Percentiles rank a stretch among this genome's conserved stretches.
phyloP scores from a whole-genome alignment of 1,284 basidiomycete species.

The Psilocybe mexicana region DNA sequence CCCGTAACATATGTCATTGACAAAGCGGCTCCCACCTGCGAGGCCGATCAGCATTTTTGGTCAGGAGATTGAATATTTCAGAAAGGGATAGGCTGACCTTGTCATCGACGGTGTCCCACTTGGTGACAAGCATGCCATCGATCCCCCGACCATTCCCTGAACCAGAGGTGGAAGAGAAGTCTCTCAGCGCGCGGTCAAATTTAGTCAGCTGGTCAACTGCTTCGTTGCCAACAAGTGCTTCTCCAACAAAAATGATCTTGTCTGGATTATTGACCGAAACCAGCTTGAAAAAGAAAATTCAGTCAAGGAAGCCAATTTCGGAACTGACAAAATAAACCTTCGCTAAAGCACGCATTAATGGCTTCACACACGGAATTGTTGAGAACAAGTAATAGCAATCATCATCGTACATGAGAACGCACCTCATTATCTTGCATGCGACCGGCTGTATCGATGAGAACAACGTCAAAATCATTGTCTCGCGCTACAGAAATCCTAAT shows the following conservation, averaged over 20 bases:
- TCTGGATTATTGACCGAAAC: constrained; percentile 91
- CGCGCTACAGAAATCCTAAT: constrained; percentile 50
- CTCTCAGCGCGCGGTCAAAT: constrained; percentile 88
- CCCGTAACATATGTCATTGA: constrained; percentile 98
- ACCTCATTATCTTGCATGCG: constrained; percentile 99
- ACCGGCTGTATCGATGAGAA: constrained; percentile 96
- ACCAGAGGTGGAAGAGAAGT: constrained; percentile 78
- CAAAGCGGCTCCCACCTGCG: constrained; percentile 89
- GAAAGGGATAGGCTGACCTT: constrained; percentile 53
- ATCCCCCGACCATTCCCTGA: constrained; percentile 81
- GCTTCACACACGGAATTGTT: constrained; percentile 42
- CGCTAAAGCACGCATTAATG: constrained; percentile 96
- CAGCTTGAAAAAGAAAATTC: constrained; percentile 49
- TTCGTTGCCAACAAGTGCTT: constrained; percentile 95
- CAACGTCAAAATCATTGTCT: constrained; percentile 89
- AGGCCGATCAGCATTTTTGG: constrained; percentile 18
- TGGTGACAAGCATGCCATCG: constrained; percentile 95
- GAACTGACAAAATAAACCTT: constrained; percentile 54
- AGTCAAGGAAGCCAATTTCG: neutral
- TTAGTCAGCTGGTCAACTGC: constrained; percentile 94
- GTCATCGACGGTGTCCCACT: constrained; percentile 97
- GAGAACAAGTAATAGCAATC: constrained; percentile 7
- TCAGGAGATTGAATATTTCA: neutral
- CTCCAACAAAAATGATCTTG: constrained; percentile 96
- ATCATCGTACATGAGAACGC: constrained; percentile 19